Evolutionary conservation across 345 rosid genomes (phyloP).

Genomic region (Syzygium grande): DNA sequence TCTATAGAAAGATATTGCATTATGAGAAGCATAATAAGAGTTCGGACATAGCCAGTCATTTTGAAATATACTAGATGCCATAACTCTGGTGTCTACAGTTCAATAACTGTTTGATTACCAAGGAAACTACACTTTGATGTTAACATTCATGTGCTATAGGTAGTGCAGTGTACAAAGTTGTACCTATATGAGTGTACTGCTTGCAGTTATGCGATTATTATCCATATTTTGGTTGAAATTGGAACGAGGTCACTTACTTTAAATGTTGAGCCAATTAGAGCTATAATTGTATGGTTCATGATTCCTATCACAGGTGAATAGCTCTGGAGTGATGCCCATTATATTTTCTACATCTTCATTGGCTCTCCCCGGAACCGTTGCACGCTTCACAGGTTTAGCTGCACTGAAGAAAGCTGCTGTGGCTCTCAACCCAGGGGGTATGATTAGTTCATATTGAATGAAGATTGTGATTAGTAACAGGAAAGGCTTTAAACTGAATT

Average conservation of each 20-base stretch:
- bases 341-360: constrained; percentile 94
- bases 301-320: constrained; percentile 48
- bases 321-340: constrained; percentile 98
- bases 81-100: neutral
- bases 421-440: constrained; percentile 91
- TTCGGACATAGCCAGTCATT: neutral
- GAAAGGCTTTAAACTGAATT: neutral
- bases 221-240: neutral
- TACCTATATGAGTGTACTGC: neutral
- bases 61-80: neutral
- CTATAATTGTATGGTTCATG: neutral
- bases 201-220: neutral
- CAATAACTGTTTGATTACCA: neutral
- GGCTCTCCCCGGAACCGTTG: constrained; percentile 92
- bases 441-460: neutral
- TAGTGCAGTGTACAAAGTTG: neutral
- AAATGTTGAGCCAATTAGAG: neutral
- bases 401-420: constrained; percentile 76
- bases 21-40: neutral
- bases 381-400: constrained; percentile 81
- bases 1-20: neutral
- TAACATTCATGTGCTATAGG: neutral
- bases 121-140: neutral
- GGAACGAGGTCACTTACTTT: neutral
- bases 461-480: neutral